phyloP scores from a whole-genome alignment of 2,329 filamentous ascomycete species.

The Neofusicoccum kwambonambiense region DNA sequence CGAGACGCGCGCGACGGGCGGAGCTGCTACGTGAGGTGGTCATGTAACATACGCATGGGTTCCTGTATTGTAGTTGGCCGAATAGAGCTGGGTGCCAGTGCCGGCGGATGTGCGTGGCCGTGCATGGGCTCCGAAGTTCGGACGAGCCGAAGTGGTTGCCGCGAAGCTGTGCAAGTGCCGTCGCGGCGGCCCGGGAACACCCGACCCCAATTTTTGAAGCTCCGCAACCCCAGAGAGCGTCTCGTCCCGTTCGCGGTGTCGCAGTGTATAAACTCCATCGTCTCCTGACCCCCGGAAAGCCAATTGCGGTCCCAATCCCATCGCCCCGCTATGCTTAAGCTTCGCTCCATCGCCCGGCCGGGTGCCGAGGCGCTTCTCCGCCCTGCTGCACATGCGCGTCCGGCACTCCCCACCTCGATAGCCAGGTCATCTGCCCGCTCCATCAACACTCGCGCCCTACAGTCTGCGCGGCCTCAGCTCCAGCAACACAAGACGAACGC shows the following conservation, averaged over 20 bases:
- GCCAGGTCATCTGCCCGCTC: constrained; percentile 13
- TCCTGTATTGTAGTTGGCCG: background rate
- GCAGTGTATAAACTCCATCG: background rate
- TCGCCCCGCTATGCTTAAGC: constrained; percentile 28
- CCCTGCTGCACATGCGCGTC: constrained; percentile 36
- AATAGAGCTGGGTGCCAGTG: background rate
- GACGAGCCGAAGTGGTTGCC: background rate
- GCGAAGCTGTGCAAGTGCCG: constrained; percentile 6
- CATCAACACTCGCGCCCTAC: constrained; percentile 11
- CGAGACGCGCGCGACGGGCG: too few relatives aligned
- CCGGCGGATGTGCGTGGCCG: background rate
- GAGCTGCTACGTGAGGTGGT: too few relatives aligned
- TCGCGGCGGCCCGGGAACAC: background rate
- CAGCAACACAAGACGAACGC: background rate
- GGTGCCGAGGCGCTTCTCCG: constrained; percentile 37
- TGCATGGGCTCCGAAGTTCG: background rate
- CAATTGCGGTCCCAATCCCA: constrained; percentile 10
- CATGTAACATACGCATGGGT: background rate
- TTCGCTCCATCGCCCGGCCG: constrained; percentile 33
- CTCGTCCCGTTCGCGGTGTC: background rate
- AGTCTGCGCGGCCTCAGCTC: constrained; percentile 1
- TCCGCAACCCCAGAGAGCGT: constrained; percentile 11
- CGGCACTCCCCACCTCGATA: constrained; percentile 23
- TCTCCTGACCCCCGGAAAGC: background rate
- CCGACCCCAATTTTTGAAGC: constrained; percentile 14